A percentile compares a stretch with the other conserved stretches of the same genome.
Conservation (phyloP, 805 yeast genomes). For the Phaffomyces thermotolerans region DNA sequence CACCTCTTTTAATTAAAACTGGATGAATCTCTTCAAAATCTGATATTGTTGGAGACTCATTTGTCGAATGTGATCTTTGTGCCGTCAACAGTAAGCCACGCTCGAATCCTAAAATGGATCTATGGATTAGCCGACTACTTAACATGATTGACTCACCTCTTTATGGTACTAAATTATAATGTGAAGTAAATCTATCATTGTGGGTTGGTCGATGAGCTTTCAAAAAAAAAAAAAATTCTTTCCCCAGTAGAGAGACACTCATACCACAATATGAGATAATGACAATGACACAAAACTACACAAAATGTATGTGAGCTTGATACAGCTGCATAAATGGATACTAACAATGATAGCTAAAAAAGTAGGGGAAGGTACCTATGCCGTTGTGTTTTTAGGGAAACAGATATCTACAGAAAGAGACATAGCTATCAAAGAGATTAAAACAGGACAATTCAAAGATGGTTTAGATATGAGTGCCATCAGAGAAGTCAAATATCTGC, state of each 20-base stretch:
- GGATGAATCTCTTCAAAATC: constrained; percentile 33
- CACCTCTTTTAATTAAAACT: constrained; percentile 41
- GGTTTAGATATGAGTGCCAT: constrained; percentile 97
- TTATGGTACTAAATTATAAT: too few relatives aligned
- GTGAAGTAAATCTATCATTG: too few relatives aligned
- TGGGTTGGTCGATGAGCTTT: too few relatives aligned
- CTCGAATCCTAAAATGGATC: background rate
- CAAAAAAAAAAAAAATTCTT: too few relatives aligned
- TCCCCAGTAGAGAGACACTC: too few relatives aligned
- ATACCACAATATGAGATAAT: background rate
- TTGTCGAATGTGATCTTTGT: background rate
- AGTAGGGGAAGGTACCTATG: constrained; percentile 99
- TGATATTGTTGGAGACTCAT: background rate
- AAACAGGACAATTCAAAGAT: constrained; percentile 88
- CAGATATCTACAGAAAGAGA: constrained; percentile 46
- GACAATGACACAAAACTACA: background rate
- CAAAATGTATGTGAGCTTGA: background rate
- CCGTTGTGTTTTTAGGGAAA: constrained; percentile 85
- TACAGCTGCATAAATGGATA: background rate
- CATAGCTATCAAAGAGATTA: constrained; percentile 93
- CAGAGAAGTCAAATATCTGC: constrained; percentile 84
- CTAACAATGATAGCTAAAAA: constrained; percentile 46
- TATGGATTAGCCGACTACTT: too few relatives aligned
- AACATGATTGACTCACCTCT: too few relatives aligned
- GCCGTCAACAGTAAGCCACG: background rate